Base-by-base conservation (phyloP, 2,329 filamentous ascomycete genomes). In the Colletotrichum gigasporum region DNA sequence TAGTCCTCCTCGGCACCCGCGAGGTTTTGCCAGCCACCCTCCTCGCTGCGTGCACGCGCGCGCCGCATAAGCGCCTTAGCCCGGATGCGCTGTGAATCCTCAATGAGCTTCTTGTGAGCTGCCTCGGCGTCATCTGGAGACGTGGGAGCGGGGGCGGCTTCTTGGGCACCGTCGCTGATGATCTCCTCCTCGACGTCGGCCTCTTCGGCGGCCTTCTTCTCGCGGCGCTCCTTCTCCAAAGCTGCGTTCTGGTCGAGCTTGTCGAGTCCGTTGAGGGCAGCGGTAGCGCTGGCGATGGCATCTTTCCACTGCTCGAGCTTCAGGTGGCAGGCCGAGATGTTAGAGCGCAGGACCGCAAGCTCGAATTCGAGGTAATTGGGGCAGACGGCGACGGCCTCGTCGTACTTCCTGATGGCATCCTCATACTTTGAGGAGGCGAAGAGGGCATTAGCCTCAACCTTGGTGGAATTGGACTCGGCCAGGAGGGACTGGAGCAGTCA, bases 281-380 rank as follows among this genome's bases (percentile, higher is more conserved):
- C 83, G 0, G 89, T 91, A 1, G 94, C 94, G 9, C 87, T 85
- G 50, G 90, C 89, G 42, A 94, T 85, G 9, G 93, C 92, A 28
- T 92, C 89, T 69, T 94, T 93, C 92, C 94, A 97, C 66, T 95
- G 90, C 65, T 89, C 84, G 3, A 96, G 82, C 75, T 96, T 96
- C 57, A 98, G 76, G 71, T 97, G 88, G 74, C 94, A 97, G 9
- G 94, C 95, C 2, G 95, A 87, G 69, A 97, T 90, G 80, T 98
- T 98, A 74, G 91, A 94, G 63, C 90, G 88, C 5, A 98, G 83
- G 9, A 98, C 92, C 24, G 94, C 93, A 67, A 95, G 84, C 70
- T 97, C 93, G 79, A 93, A 97, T 74, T 95, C 89, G 24, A 97
- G 86, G 74, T 97, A 96, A 68, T 88, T 90, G 2, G 95, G 95